These are phyloP conservation scores for Saussurea involucrata DNA, from an alignment of 129 eudicot genomes.

Conservation along the genomic window DNA sequence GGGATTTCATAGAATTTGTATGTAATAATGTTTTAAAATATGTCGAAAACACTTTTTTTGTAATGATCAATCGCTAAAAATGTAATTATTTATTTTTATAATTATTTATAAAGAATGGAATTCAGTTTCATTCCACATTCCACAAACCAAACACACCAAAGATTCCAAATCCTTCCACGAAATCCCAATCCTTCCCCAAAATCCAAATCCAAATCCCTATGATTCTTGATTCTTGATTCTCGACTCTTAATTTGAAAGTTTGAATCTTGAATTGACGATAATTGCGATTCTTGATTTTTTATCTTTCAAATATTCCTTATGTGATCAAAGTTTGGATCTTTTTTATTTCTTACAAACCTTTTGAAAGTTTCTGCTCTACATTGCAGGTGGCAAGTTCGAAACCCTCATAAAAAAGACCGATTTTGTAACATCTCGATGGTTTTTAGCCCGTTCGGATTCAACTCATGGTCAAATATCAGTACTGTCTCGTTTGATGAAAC, in stretches of 20 bases:
- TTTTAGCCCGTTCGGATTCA: conserved; percentile 25
- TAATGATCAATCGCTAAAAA: too few relatives aligned
- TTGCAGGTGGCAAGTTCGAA: conserved; percentile 57
- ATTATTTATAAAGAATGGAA: too few relatives aligned
- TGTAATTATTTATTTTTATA: too few relatives aligned
- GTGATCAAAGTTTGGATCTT: neutral
- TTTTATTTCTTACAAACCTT: conserved; percentile 3
- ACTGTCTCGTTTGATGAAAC: conserved; percentile 21
- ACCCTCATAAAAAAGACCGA: conserved; percentile 16
- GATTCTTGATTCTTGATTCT: too few relatives aligned
- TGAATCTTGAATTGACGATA: neutral
- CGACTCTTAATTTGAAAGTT: neutral
- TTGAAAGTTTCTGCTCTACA: neutral
- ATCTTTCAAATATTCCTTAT: neutral
- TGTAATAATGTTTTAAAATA: too few relatives aligned
- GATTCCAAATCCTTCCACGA: too few relatives aligned
- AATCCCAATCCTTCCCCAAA: too few relatives aligned
- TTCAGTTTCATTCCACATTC: too few relatives aligned
- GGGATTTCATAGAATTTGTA: too few relatives aligned
- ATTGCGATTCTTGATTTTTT: neutral
- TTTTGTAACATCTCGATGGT: conserved; percentile 14
- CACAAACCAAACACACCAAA: too few relatives aligned
- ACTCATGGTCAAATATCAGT: conserved; percentile 32
- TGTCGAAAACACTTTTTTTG: too few relatives aligned
- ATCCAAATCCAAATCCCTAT: too few relatives aligned